Evolutionary conservation across 208 protist genomes (phyloP), one percentile per base, ranked within the genome.

Genomic region (Angomonas ambiguus): DNA sequence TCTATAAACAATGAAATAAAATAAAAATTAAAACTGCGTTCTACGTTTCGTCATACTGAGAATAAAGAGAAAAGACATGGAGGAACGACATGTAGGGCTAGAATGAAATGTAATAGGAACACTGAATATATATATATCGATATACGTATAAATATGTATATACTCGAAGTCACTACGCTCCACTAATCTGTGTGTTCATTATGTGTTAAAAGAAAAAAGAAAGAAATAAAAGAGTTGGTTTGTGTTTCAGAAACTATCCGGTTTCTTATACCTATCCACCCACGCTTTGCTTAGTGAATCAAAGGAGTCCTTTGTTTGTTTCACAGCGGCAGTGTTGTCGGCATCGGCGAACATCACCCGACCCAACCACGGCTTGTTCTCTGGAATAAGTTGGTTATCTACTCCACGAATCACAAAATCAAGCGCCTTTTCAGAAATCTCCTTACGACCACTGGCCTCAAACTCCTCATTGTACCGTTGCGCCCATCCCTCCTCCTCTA

Each of bases 361-460:
- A 4, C 91, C 91, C 3, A 96, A 71, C 85, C 88, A 94, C 28
- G 91, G 91, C 77, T 96, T 96, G 68, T 85, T 93, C 79, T 96
- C 88, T 25, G 91, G 91, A 32, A 96, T 55, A 42, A 96, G 77
- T 59, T 88, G 82, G 53, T 90, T 93, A 55, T 83, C 76, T 13
- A 90, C 69, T 5, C 91, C 91, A 30, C 79, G 80, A 61, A 96
- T 34, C 11, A 96, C 79, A 80, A 96, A 96, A 59, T 94, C 87
- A 33, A 96, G 74, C 51, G 91, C 91, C 82, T 92, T 87, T 65
- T 93, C 83, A 0, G 87, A 87, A 2, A 85, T 30, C 25, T 24
- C 51, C 31, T 61, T 73, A 22, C 72, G 42, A n/a, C 77, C 56
- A 42, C 70, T 65, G 28, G 60, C 67, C 5, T 22, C 63, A 67